Evolutionary conservation across 2,329 filamentous ascomycete species (phyloP).

Genomic region (Pyricularia grisea): DNA sequence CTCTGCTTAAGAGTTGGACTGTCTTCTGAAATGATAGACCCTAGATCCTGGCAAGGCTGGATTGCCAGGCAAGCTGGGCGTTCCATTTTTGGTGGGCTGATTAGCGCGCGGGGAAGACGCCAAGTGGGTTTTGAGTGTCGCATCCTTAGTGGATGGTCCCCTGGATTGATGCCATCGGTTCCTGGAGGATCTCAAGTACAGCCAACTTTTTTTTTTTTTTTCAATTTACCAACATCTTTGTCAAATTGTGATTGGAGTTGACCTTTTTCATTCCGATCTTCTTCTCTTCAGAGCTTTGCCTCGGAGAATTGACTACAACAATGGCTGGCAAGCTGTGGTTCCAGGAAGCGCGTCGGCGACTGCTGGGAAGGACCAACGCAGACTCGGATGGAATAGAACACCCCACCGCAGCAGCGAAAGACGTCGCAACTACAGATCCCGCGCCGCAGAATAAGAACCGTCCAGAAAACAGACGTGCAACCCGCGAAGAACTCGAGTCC

Average conservation of each 20-base stretch:
- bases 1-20: background rate
- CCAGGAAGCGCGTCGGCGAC: background rate
- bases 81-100: background rate
- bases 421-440: background rate
- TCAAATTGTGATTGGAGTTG: background rate
- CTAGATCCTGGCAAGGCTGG: too few relatives aligned
- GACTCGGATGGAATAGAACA: background rate
- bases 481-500: slow-evolving; percentile 4
- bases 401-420: background rate
- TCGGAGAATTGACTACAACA: background rate
- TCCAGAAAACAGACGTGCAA: background rate
- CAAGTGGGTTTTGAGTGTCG: background rate
- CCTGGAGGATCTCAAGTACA: background rate
- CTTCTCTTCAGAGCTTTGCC: background rate
- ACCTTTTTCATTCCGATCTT: background rate
- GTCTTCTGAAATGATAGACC: background rate
- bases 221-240: background rate
- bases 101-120: background rate
- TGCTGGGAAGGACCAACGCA: background rate
- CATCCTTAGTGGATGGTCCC: background rate
- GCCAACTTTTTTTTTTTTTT: too few relatives aligned
- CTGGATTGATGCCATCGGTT: background rate
- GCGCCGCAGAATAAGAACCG: background rate
- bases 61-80: too few relatives aligned
- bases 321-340: background rate